Evolutionary conservation across 768 basidiomycete genomes (phyloP).

Genomic region (Tulasnella sp.): DNA sequence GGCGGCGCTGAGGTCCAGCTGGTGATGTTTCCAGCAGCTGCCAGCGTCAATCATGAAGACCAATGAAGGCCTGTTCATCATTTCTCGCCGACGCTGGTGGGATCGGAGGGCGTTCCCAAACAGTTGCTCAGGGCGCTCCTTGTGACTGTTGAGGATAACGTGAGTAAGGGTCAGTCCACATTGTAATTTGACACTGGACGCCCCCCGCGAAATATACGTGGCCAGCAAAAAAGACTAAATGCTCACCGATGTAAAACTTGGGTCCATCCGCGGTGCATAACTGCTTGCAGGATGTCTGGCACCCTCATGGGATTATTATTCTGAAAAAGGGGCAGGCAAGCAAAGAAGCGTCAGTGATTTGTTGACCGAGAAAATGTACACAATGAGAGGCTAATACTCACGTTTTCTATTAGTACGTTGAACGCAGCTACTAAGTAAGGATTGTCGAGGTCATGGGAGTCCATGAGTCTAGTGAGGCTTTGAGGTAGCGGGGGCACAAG

Average conservation of each 20-base stretch:
- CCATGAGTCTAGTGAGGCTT: conserved; percentile 10
- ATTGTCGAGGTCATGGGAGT: conserved; percentile 16
- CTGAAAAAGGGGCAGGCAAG: background rate
- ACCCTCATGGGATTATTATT: conserved; percentile 14
- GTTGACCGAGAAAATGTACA: conserved; percentile 5
- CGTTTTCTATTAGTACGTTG: conserved; percentile 19
- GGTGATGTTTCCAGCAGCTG: conserved; percentile 16
- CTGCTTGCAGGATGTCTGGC: conserved; percentile 14
- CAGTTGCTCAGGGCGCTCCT: conserved; percentile 15
- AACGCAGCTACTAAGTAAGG: conserved; percentile 14
- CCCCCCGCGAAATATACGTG: background rate
- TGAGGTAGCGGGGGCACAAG: conserved; percentile 11
- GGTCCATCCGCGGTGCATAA: conserved; percentile 12
- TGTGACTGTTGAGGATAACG: conserved; percentile 12
- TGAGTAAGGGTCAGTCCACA: background rate
- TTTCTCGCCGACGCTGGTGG: conserved; percentile 14
- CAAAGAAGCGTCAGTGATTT: background rate
- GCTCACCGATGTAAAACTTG: conserved; percentile 14
- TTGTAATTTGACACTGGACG: background rate
- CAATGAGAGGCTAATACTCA: conserved; percentile 2
- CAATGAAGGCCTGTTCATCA: conserved; percentile 7
- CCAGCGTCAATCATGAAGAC: conserved; percentile 17
- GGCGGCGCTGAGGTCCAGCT: conserved; percentile 12
- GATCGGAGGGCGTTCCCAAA: conserved; percentile 14
- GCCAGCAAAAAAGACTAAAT: background rate